Conservation (phyloP, 768 basidiomycete genomes). For the Auriscalpium microsporum region DNA sequence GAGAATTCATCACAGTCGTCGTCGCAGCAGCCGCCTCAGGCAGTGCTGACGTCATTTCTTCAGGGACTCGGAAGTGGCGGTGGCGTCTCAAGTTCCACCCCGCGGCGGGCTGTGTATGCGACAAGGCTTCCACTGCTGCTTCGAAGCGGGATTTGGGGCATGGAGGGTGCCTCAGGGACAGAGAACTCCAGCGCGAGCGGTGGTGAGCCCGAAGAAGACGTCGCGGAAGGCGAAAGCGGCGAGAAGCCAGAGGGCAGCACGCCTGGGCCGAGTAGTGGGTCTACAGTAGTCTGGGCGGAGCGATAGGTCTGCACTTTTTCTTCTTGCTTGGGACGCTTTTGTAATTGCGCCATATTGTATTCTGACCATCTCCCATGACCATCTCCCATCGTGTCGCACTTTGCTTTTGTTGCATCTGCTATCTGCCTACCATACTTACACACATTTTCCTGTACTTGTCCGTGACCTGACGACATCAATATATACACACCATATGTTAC, state of each 20-base stretch:
- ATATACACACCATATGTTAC: no score
- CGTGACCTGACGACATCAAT: no score
- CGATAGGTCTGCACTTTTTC: not conserved
- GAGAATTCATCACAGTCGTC: not conserved
- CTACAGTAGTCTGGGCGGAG: constrained; percentile 6
- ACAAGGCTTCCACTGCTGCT: not conserved
- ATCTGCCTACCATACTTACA: no score
- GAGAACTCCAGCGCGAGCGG: not conserved
- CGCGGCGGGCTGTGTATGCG: not conserved
- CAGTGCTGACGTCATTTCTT: not conserved
- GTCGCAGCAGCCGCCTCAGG: not conserved
- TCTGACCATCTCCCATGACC: no score
- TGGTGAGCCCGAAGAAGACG: not conserved
- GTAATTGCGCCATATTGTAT: no score
- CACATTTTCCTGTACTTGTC: no score
- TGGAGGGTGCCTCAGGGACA: not conserved
- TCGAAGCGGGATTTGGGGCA: not conserved
- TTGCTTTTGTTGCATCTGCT: no score
- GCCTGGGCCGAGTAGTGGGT: not conserved
- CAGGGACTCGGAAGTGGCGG: not conserved
- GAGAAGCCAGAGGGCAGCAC: constrained; percentile 10
- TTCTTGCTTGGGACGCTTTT: no score
- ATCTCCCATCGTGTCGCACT: no score
- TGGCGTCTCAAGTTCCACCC: not conserved
- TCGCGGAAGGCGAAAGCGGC: constrained; percentile 5